Percentiles rank a stretch among this genome's conserved stretches.
These are phyloP conservation scores for Stropharia rugosoannulata DNA, from an alignment of 768 basidiomycete genomes.

Conservation along the genomic window DNA sequence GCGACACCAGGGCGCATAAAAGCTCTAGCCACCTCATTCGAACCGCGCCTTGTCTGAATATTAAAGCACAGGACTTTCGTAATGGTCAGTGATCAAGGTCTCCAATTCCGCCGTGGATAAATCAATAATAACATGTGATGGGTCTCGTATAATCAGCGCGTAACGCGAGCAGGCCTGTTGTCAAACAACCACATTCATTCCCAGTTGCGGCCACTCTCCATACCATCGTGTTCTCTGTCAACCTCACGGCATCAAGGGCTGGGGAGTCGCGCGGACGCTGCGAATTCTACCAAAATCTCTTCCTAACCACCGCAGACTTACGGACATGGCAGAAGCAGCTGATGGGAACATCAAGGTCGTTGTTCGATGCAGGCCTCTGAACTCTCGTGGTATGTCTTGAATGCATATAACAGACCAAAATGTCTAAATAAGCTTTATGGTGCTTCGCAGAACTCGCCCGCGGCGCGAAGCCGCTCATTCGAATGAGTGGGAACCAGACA, in stretches of 20 bases:
- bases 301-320: constrained; percentile 1
- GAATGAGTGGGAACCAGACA: constrained; percentile 94
- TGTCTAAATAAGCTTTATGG: background rate
- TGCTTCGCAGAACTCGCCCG: constrained; percentile 73
- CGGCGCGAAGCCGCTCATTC: constrained; percentile 91
- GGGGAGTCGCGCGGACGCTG: background rate
- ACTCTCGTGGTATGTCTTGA: constrained; percentile 74
- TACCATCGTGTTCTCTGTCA: background rate
- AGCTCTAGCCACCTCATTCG: no score
- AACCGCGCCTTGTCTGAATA: no score
- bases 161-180: constrained; percentile 20
- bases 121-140: constrained; percentile 3
- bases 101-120: no score
- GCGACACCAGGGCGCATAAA: no score
- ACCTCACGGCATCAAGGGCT: constrained; percentile 2
- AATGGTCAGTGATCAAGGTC: no score
- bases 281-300: constrained; percentile 9
- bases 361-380: constrained; percentile 95
- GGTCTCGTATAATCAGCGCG: constrained; percentile 16
- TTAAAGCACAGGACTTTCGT: no score
- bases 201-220: background rate
- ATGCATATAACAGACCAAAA: background rate
- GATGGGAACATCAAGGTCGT: constrained; percentile 93
- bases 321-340: constrained; percentile 68
- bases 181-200: constrained; percentile 18